Evolutionary conservation across 75 land plant species (phyloP), one percentile per base, ranked within the genome.

Genomic region (Cupressus sempervirens): DNA sequence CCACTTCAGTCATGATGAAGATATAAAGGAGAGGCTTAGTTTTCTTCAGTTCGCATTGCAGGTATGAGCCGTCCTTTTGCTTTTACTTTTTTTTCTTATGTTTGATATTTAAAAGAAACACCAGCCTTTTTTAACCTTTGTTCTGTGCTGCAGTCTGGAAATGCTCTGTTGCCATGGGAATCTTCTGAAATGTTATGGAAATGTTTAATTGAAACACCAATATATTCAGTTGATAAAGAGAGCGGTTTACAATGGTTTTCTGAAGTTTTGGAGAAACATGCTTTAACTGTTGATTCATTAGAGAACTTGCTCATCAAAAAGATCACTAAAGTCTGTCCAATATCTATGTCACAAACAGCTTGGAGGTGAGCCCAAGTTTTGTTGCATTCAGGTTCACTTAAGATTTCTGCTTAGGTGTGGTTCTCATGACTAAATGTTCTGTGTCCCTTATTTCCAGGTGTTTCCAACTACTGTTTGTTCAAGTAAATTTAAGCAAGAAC

Each of bases 241-340:
- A 84, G 87, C 34, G 88, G 87, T 20, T 87, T 87, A 36, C 77
- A 70, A 50, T 87, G 88, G 88, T 84, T 87, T 29, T 87, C 86
- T 46, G 83, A 84, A 53, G 88, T 81, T 76, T 86, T 87, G 77
- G 88, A 87, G 30, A 87, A 87, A 67, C 56, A 56, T 53, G 38
- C 82, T 76, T 50, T 87, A 41, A 58, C 87, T 62, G 56, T 38
- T 40, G 88, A 87, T 56, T 86, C 88, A 41, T 52, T 67, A 84
- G 45, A 46, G 18, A 87, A 80, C 34, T 29, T 87, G 41, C 86
- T 87, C 23, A 84, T 83, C 54, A 87, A 85, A 82, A 87, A 87
- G 80, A 32, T 87, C 18, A 77, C 83, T 43, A 72, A 52, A 54
- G n/a, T 87, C 4, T 86, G 81, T 38, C 83, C 88, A 53, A 36